Evolutionary conservation across 1,284 basidiomycete species (phyloP).

Genomic region (Paramarasmius palmivorus): DNA sequence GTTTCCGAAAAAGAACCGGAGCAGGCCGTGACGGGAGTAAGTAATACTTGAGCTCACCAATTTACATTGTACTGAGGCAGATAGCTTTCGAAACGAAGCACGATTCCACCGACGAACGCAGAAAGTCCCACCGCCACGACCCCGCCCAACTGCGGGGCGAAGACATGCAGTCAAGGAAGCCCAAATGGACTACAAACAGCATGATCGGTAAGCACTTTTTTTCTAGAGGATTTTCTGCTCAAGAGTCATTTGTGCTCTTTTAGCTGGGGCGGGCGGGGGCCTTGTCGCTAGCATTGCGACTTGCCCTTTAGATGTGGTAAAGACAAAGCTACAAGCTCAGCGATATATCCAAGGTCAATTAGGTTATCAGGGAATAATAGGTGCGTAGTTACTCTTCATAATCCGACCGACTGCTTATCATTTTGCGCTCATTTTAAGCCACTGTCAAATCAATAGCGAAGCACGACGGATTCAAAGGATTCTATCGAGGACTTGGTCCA

Average conservation of each 20-base stretch:
- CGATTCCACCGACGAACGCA: constrained; percentile 26
- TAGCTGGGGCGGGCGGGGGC: constrained; percentile 85
- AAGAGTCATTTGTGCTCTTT: constrained; percentile 12
- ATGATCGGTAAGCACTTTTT: constrained; percentile 60
- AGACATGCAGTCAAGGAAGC: constrained; percentile 59
- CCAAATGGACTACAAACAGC: constrained; percentile 71
- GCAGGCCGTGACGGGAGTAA: background rate
- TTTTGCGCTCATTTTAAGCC: constrained; percentile 38
- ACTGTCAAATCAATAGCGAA: constrained; percentile 72
- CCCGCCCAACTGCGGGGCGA: constrained; percentile 62
- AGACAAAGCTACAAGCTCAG: constrained; percentile 96
- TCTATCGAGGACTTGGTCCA: constrained; percentile 94
- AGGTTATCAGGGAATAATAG: constrained; percentile 76
- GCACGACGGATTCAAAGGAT: constrained; percentile 80
- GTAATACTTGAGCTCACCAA: background rate
- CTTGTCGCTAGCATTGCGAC: constrained; percentile 93
- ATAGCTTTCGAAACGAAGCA: constrained; percentile 16
- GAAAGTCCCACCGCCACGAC: constrained; percentile 31
- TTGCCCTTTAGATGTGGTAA: constrained; percentile 96
- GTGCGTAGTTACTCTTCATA: constrained; percentile 42
- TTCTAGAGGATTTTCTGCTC: constrained; percentile 8
- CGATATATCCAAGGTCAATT: constrained; percentile 61
- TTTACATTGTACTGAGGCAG: background rate
- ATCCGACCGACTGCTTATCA: constrained; percentile 9
- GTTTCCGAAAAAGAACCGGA: too few relatives aligned